Evolutionary conservation across 2,329 filamentous ascomycete species (phyloP).

Genomic region (Diplodia intermedia): DNA sequence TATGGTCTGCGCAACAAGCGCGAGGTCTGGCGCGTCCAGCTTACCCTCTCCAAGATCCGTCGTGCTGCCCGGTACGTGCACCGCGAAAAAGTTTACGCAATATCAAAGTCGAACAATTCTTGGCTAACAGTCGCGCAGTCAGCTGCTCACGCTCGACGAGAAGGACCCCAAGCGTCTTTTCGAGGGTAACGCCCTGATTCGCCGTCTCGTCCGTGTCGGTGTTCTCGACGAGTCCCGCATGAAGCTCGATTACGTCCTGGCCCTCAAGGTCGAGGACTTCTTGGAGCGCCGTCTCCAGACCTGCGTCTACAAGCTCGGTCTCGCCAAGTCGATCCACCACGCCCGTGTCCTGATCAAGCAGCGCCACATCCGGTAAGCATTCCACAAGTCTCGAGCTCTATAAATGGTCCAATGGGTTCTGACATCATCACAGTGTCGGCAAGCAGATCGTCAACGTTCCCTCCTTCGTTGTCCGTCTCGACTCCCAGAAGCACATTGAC

Average conservation of each 20-base stretch:
- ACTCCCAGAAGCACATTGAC: slow-evolving; percentile 99
- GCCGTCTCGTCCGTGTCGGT: slow-evolving; percentile 99
- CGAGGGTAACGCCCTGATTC: slow-evolving; percentile 99
- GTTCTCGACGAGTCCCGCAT: slow-evolving; percentile 99
- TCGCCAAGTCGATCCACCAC: slow-evolving; percentile 99
- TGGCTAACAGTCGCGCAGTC: slow-evolving; percentile 64
- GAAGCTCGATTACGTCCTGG: slow-evolving; percentile 99
- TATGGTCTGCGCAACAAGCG: slow-evolving; percentile 99
- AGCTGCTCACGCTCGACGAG: slow-evolving; percentile 99
- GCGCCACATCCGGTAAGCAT: slow-evolving; percentile 86
- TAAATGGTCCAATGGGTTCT: slow-evolving; percentile 24
- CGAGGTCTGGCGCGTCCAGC: slow-evolving; percentile 99
- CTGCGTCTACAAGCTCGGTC: slow-evolving; percentile 99
- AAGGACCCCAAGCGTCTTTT: slow-evolving; percentile 99
- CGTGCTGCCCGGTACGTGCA: slow-evolving; percentile 94
- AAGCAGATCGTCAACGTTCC: slow-evolving; percentile 99
- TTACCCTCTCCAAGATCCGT: slow-evolving; percentile 99
- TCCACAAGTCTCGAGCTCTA: neutral
- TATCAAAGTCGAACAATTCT: neutral
- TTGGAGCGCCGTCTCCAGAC: slow-evolving; percentile 99
- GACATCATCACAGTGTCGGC: slow-evolving; percentile 70
- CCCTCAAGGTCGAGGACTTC: slow-evolving; percentile 99
- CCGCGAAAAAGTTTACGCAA: slow-evolving; percentile 4
- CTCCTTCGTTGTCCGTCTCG: slow-evolving; percentile 98
- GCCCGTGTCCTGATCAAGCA: slow-evolving; percentile 99